Base-by-base conservation (phyloP, 2,329 filamentous ascomycete species). In the Pseudomassariella vexata region DNA sequence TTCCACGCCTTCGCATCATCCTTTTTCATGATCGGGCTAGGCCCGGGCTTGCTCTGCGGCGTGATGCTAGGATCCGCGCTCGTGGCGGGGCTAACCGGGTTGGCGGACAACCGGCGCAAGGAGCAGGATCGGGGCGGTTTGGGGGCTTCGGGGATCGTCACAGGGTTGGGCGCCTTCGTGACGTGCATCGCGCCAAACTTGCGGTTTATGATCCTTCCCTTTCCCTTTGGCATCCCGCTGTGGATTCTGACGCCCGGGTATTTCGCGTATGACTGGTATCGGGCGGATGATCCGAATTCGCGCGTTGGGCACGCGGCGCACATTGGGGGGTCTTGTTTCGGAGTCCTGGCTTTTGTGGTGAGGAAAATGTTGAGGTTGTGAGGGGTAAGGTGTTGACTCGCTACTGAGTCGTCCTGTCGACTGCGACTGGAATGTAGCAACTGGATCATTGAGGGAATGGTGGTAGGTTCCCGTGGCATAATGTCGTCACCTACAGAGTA, bases 291-390 rank as follows among this genome's bases (percentile, higher is more conserved):
- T 20, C 35, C 21, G 34, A 29, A 29, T 40, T 35, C 30, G 30
- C 26, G 30, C 34, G 37, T 47, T 14, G 47, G 45, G 5, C 45
- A 50, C 25, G 44, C 47, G 7, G 47, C 44, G 9, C 47, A 50
- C 21, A 34, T 50, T 2, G 47, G 47, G 4, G 47, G 47, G 8
- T 40, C 40, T 1, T 41, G 38, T 3, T 47, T 44, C 16, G 47
- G 47, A 4, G 36, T 37, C 10, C 23, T 35, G 8, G 8, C 16
- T 26, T 26, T 26, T 15, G 12, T 10, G 18, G 10, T 30, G 5
- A 7, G 10, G 18, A 10, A 8, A 9, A 7, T 29, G 17, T 29
- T 10, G n/a, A n/a, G n/a, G n/a, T n/a, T n/a, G n/a, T n/a, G n/a
- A n/a, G n/a, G n/a, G n/a, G n/a, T n/a, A n/a, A n/a, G n/a, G n/a